phyloP scores from a whole-genome alignment of 202 grass and related monocot species.

The Eragrostis tef region DNA sequence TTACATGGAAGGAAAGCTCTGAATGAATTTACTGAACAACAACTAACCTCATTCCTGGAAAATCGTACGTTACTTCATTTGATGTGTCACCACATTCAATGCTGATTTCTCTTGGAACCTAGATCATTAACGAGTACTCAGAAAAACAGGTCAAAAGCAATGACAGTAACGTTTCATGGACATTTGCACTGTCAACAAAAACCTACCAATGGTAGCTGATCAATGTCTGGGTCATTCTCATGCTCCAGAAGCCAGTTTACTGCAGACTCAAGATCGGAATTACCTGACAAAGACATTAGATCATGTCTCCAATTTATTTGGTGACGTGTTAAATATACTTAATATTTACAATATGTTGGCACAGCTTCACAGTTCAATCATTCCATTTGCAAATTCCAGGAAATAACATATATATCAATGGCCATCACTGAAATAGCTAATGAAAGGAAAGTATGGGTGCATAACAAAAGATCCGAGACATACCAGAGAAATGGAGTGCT shows the following conservation, averaged over 20 bases:
- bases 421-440: slow-evolving; percentile 27
- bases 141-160: slow-evolving; percentile 22
- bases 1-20: too few relatives aligned
- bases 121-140: slow-evolving; percentile 40
- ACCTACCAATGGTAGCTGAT: slow-evolving; percentile 73
- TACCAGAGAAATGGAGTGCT: slow-evolving; percentile 90
- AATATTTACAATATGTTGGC: slow-evolving; percentile 19
- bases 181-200: slow-evolving; percentile 32
- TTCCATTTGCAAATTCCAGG: slow-evolving; percentile 23
- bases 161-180: background rate
- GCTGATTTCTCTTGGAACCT: slow-evolving; percentile 68
- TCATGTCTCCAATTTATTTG: slow-evolving; percentile 48
- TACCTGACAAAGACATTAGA: slow-evolving; percentile 57
- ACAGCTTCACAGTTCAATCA: slow-evolving; percentile 3
- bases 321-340: slow-evolving; percentile 17
- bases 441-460: slow-evolving; percentile 13
- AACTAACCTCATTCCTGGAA: slow-evolving; percentile 52
- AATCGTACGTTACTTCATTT: slow-evolving; percentile 51
- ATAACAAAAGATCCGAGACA: slow-evolving; percentile 18
- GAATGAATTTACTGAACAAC: too few relatives aligned
- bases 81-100: slow-evolving; percentile 66
- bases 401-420: slow-evolving; percentile 25
- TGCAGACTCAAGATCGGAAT: slow-evolving; percentile 78
- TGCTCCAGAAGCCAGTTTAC: slow-evolving; percentile 86
- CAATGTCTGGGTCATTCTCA: slow-evolving; percentile 88